Evolutionary conservation across 495 filamentous ascomycete genomes (phyloP), one percentile per base, ranked within the genome.

Genomic region (Sphaerosporella brunnea): DNA sequence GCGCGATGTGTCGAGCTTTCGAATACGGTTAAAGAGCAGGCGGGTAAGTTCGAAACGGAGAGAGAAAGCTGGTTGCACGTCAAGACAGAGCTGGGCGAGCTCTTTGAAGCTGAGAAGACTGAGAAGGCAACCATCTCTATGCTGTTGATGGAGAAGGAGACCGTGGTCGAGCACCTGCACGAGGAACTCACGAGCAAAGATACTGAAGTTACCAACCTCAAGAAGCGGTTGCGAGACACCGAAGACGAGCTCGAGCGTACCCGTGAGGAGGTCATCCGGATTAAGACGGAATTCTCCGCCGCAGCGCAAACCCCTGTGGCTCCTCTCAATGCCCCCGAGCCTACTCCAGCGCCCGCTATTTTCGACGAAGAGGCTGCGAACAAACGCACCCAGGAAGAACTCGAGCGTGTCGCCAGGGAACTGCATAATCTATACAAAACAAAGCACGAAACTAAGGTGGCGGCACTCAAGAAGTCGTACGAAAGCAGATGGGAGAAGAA

Each of bases 401-500:
- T 96, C n/a, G 82, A 87, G 63, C 81, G 79, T 49, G 83, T 93
- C 23, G 87, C 82, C 2, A 73, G 80, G 9, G 90, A 97, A 55
- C 70, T 96, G 20, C 90, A 97, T 57, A 70, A 74, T 0, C 70
- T 93, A n/a, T 97, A 97, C 69, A 95, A 94, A 65, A 72, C 75
- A 60, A 97, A 97, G 61, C 92, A 97, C 60, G 87, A 94, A 66
- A 80, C 76, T 38, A 97, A 97, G 65, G 87, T 96, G 21, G 73
- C 80, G 0, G 86, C 85, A 5, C 69, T 97, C 48, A 95, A 95
- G 66, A 94, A 94, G 63, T 86, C 79, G 62, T 96, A 95, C 63
- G 84, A 94, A 57, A 70, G 70, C 35, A 75, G 87, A 38, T 86
- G 82, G 77, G 84, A 92, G 60, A 87, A 90, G 67, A 84, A 79